Conservation (phyloP, 2,329 filamentous ascomycete species). For the Ceratocystis alfenasii region DNA sequence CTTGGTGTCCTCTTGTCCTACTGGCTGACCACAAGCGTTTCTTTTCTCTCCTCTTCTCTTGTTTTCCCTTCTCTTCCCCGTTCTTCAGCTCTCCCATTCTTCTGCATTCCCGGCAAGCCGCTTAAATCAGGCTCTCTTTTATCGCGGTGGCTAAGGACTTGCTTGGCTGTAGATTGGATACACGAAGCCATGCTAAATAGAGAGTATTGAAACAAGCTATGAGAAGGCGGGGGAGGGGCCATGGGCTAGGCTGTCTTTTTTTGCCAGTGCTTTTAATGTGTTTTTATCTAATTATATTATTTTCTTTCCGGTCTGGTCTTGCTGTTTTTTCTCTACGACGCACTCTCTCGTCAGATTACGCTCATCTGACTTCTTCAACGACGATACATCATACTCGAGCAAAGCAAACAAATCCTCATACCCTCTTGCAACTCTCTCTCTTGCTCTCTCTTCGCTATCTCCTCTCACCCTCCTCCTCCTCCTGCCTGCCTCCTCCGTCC, state of each 20-base stretch:
- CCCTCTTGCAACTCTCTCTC: background rate
- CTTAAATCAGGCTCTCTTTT: background rate
- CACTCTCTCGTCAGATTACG: background rate
- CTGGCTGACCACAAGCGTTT: background rate
- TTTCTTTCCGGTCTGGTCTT: background rate
- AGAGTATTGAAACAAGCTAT: constrained; percentile 6
- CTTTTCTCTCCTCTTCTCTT: background rate
- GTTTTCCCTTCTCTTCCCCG: background rate
- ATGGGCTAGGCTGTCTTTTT: background rate
- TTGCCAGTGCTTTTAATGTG: background rate
- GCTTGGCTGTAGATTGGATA: background rate
- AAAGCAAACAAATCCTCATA: background rate
- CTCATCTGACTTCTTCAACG: background rate
- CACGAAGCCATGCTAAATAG: background rate
- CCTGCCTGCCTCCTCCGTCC: background rate
- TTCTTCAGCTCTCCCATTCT: background rate
- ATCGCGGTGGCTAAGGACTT: background rate
- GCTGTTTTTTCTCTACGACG: background rate
- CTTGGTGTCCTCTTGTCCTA: background rate
- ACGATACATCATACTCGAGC: background rate
- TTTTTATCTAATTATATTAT: background rate
- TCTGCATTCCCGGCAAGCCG: background rate
- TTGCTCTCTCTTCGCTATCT: background rate
- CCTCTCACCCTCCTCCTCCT: background rate
- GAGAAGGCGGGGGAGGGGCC: background rate